Evolutionary conservation across 1,284 basidiomycete species (phyloP).

Genomic region (Golubevia sp.): DNA sequence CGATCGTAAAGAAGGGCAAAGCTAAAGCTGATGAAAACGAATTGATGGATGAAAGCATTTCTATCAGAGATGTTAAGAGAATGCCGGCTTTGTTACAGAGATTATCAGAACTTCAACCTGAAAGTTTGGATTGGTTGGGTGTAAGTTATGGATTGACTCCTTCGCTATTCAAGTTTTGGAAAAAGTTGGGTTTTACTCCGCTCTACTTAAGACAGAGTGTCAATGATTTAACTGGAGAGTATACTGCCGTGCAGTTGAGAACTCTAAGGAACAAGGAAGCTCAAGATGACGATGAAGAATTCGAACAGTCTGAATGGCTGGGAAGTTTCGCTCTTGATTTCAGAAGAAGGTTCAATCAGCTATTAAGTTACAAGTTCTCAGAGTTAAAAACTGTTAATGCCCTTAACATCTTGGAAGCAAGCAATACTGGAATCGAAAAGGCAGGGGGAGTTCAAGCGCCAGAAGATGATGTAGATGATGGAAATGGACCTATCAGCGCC

Average conservation of each 20-base stretch:
- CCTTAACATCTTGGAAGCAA: constrained; percentile 84
- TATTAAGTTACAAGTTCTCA: constrained; percentile 92
- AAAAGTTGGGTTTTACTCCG: constrained; percentile 85
- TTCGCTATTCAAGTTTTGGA: constrained; percentile 93
- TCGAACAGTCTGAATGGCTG: constrained; percentile 72
- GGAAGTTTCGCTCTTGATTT: constrained; percentile 93
- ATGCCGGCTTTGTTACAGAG: constrained; percentile 95
- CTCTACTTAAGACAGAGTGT: constrained; percentile 90
- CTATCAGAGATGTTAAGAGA: constrained; percentile 73
- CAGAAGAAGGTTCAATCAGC: constrained; percentile 81
- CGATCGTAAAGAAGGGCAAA: neutral
- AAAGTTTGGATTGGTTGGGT: constrained; percentile 89
- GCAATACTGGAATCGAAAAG: constrained; percentile 62
- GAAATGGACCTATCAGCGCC: constrained; percentile 53
- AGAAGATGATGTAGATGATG: too few species aligned
- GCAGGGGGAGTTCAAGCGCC: too few species aligned
- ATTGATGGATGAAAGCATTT: constrained; percentile 61
- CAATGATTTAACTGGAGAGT: constrained; percentile 94
- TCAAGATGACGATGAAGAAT: constrained; percentile 62
- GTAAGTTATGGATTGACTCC: constrained; percentile 94
- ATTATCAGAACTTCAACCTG: constrained; percentile 86
- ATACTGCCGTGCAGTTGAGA: constrained; percentile 91
- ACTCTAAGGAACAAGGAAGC: constrained; percentile 10
- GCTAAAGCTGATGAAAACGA: neutral
- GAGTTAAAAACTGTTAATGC: constrained; percentile 87